Conservation (phyloP, 1,284 basidiomycete species). For the Heliocybe sulcata region DNA sequence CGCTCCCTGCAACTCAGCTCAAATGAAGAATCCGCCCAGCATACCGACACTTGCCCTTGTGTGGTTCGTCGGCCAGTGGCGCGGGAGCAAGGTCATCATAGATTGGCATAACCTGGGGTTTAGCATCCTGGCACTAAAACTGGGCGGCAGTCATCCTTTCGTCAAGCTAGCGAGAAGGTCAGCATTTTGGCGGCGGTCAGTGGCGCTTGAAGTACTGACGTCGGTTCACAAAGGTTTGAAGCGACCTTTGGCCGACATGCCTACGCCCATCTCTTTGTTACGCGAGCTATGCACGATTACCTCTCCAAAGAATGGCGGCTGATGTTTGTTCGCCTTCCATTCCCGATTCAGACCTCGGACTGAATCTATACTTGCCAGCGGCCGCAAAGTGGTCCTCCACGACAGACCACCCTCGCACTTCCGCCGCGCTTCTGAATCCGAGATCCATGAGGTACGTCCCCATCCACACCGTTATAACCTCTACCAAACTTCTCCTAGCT, state of each 20-base stretch:
- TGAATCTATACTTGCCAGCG: conserved; percentile 40
- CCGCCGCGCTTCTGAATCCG: conserved; percentile 57
- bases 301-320: conserved; percentile 74
- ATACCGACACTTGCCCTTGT: conserved; percentile 91
- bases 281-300: conserved; percentile 75
- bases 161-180: conserved; percentile 75
- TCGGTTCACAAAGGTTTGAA: conserved; percentile 64
- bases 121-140: conserved; percentile 82
- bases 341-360: conserved; percentile 2
- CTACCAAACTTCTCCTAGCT: conserved; percentile 32
- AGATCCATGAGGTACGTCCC: conserved; percentile 62
- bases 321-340: conserved; percentile 32
- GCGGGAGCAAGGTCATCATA: conserved; percentile 83
- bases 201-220: not conserved
- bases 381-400: conserved; percentile 71
- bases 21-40: conserved; percentile 84
- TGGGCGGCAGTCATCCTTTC: conserved; percentile 62
- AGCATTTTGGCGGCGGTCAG: not conserved
- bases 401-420: conserved; percentile 86
- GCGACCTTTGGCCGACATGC: conserved; percentile 70
- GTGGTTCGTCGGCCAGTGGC: conserved; percentile 61
- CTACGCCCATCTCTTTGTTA: conserved; percentile 92
- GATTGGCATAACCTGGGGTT: conserved; percentile 99
- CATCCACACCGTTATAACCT: conserved; percentile 14
- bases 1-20: not conserved